Evolutionary conservation across 805 yeast species (phyloP), one percentile per base, ranked within the genome.

Genomic region (Candida dendrica): DNA sequence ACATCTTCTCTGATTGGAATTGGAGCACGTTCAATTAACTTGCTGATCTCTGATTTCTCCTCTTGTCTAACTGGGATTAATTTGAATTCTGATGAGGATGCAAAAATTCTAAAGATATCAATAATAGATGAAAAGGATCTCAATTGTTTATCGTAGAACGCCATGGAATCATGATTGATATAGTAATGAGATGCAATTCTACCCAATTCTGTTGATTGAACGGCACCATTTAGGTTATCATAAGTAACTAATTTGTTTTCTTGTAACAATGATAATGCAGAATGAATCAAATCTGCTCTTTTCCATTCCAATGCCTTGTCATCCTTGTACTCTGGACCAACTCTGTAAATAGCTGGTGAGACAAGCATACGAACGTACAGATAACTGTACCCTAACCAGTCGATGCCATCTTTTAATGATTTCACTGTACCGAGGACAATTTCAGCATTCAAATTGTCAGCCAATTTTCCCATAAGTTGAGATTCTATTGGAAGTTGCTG

Each of bases 401-500:
- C 66, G 3, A 81, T 69, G n/a, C 84, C 95, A 32, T 85, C 91
- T 0, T 71, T 69, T 27, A 82, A 59, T 1, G 70, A 61, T 32
- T 63, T 65, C 2, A 91, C 73, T 2, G 80, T 69, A 0, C 96
- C 96, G 4, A 77, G 58, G 4, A 80, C 95, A 37, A 91, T 68
- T 56, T 91, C 98, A 0, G 98, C 97, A 63, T 91, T 91, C 36
- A 91, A 49, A 43, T 66, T 74, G 59, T 90, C 96, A 0, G 83
- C 79, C 19, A 91, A 55, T 47, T 71, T 77, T 15, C 81, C 63
- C 66, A 86, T 74, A 43, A 91, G 60, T 56, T 88, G 95, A 3
- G 96, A 86, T 61, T 91, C 97, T 41, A 91, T 91, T 0, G 97
- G 96, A 14, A 91, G 64, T 55, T 89, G 95, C 50, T 89, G 95